Evolutionary conservation across 2,329 filamentous ascomycete genomes (phyloP).

Genomic region (Monilinia aucupariae): DNA sequence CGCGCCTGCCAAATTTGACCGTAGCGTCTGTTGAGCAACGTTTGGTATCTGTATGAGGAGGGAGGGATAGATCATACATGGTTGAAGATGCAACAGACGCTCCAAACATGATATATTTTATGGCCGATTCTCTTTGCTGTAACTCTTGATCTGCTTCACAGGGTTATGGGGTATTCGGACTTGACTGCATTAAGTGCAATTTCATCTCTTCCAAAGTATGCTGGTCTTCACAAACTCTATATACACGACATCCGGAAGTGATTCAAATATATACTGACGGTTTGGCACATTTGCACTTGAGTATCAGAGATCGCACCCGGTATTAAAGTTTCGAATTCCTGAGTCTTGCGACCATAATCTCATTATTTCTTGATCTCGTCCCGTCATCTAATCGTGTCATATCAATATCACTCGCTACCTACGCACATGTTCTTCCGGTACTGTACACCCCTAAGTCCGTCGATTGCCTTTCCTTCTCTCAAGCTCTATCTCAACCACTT

Average conservation of each 20-base stretch:
- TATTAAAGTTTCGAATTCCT: background rate
- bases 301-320: background rate
- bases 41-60: no score
- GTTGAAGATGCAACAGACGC: no score
- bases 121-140: no score
- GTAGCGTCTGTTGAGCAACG: background rate
- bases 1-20: background rate
- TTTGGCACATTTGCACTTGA: no score
- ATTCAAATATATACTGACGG: background rate
- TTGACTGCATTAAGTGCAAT: background rate
- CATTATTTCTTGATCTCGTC: background rate
- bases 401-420: background rate
- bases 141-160: no score
- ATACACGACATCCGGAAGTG: background rate
- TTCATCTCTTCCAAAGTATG: background rate
- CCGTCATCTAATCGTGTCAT: slow-evolving; percentile 6
- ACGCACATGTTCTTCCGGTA: slow-evolving; percentile 1
- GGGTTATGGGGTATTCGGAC: background rate
- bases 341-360: slow-evolving; percentile 1
- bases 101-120: no score
- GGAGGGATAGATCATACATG: no score
- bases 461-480: background rate
- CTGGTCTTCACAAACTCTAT: background rate
- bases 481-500: slow-evolving; percentile 54
- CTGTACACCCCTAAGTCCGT: background rate